Evolutionary conservation across 257 asterid genomes (phyloP), one percentile per base, ranked within the genome.

Genomic region (Gentiana straminea): DNA sequence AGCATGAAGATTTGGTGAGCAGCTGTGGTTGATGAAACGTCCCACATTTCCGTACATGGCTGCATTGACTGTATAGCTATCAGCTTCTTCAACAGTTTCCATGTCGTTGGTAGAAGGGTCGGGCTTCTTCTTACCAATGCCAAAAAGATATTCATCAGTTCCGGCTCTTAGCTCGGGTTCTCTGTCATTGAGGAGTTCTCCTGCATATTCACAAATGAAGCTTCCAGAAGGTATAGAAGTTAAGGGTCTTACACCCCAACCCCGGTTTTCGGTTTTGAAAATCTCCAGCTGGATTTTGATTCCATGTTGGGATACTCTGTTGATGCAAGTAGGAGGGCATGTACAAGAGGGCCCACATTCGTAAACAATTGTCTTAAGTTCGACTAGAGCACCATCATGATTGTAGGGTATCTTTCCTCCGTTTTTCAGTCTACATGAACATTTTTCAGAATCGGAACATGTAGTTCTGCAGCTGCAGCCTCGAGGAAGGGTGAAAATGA

Each of bases 191-290:
- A 92, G 91, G 69, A 92, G 88, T 74, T 88, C 89, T 11, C 99
- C 99, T 4, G 73, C 62, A 45, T 92, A 92, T 75, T 92, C 94
- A 41, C 99, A 92, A 37, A 92, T 88, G 60, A 92, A 92, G 58
- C 86, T 83, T 69, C 99, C 97, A 0, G 97, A 83, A 65, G 97
- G 78, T 51, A 92, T 76, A 1, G 83, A 81, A 61, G 75, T 61
- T 12, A 71, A 61, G 51, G 97, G 74, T 72, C 99, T 78, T 32
- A 92, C 81, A 10, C 99, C 99, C 99, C 97, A 92, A 32, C 99
- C 99, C 57, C 97, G 77, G 1, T 72, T 63, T 60, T 77, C 68
- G 0, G 99, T 92, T 73, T 85, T 88, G 73, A 92, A 92, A 54
- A 92, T 64, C 82, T 92, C 97, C 5, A 92, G 83, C 57, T 59